phyloP scores from a whole-genome alignment of 2,329 filamentous ascomycete species.

The Trichothecium roseum region DNA sequence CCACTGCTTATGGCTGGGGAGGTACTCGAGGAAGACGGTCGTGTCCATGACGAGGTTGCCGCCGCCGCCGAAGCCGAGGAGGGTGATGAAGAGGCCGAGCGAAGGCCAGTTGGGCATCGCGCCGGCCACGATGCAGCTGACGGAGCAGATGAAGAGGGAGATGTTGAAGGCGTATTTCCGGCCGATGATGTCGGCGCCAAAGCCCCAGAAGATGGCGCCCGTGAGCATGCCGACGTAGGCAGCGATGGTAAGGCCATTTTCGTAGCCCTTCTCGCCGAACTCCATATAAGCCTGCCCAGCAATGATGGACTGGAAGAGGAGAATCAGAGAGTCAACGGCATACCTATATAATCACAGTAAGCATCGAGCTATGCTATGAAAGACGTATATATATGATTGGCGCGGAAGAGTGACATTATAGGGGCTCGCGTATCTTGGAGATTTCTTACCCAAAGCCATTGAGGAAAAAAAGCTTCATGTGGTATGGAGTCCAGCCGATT shows the following conservation, averaged over 20 bases:
- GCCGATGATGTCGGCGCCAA: slow-evolving; percentile 57
- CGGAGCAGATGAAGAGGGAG: slow-evolving; percentile 50
- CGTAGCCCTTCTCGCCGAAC: slow-evolving; percentile 43
- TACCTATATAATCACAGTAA: slow-evolving; percentile 19
- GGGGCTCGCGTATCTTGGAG: slow-evolving; percentile 12
- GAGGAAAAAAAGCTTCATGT: slow-evolving; percentile 49
- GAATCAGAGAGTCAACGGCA: slow-evolving; percentile 34
- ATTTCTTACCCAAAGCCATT: slow-evolving; percentile 43
- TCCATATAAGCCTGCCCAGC: slow-evolving; percentile 46
- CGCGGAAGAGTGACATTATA: no score
- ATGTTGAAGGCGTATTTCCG: slow-evolving; percentile 59
- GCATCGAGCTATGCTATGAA: no score
- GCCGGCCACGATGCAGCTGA: slow-evolving; percentile 51
- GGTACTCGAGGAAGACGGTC: slow-evolving; percentile 41
- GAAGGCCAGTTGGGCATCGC: slow-evolving; percentile 56
- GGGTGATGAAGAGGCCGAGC: slow-evolving; percentile 51
- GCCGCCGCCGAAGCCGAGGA: slow-evolving; percentile 50
- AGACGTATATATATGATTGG: no score
- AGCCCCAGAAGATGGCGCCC: slow-evolving; percentile 58
- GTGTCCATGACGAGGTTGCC: slow-evolving; percentile 42
- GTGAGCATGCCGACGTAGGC: slow-evolving; percentile 45
- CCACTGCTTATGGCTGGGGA: slow-evolving; percentile 36
- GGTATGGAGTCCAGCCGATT: slow-evolving; percentile 50
- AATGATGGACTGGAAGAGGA: slow-evolving; percentile 52
- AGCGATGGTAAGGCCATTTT: slow-evolving; percentile 49